Conservation (phyloP, 768 basidiomycete genomes). For the Lyophyllum shimeji region DNA sequence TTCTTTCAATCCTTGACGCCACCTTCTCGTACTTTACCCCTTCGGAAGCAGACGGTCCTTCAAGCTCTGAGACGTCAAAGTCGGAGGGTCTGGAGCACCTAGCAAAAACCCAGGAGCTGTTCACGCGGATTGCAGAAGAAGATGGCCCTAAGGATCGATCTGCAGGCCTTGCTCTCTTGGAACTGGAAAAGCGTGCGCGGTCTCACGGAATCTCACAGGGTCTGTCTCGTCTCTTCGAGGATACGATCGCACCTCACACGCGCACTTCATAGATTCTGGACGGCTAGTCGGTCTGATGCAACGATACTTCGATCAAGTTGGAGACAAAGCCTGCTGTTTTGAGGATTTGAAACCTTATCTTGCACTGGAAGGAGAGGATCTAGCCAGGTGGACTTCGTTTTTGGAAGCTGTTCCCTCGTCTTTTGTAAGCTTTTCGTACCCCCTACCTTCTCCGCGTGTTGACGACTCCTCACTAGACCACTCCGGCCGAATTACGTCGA, state of each 20-base stretch:
- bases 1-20: slow-evolving; percentile 70
- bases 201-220: slow-evolving; percentile 48
- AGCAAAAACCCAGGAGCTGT: slow-evolving; percentile 46
- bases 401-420: slow-evolving; percentile 46
- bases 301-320: slow-evolving; percentile 69
- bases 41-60: slow-evolving; percentile 8
- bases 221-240: slow-evolving; percentile 15
- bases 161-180: slow-evolving; percentile 69
- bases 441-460: not conserved
- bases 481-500: slow-evolving; percentile 55
- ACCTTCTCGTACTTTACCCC: slow-evolving; percentile 46
- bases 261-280: slow-evolving; percentile 37
- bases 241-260: not conserved
- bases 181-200: slow-evolving; percentile 65
- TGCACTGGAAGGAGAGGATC: slow-evolving; percentile 44
- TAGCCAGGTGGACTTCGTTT: slow-evolving; percentile 52
- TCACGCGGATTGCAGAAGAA: slow-evolving; percentile 54
- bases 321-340: slow-evolving; percentile 82
- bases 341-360: slow-evolving; percentile 81
- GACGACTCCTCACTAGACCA: slow-evolving; percentile 37
- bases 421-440: slow-evolving; percentile 39
- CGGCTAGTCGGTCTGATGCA: slow-evolving; percentile 51
- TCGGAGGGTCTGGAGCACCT: slow-evolving; percentile 37
- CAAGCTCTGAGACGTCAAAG: slow-evolving; percentile 34
- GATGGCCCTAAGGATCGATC: slow-evolving; percentile 78